Evolutionary conservation across 257 asterid genomes (phyloP), one percentile per base, ranked within the genome.

Genomic region (Capsicum pubescens): DNA sequence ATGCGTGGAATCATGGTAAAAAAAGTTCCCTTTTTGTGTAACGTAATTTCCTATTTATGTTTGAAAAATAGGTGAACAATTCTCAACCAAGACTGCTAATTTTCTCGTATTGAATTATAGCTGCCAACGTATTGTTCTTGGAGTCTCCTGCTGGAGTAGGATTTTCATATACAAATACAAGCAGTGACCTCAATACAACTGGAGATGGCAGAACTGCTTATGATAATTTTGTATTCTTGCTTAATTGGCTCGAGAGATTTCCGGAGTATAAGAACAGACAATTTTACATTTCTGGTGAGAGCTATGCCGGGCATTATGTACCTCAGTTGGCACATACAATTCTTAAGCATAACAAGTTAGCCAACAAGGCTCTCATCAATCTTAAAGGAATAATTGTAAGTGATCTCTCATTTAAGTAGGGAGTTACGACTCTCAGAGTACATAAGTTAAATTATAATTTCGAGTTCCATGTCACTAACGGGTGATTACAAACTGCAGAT

Each of bases 101-200:
- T 3, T 79, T 71, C 9, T 71, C 50, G 13, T 39, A 21, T 14
- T 54, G 32, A 57, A 72, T 72, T 16, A 48, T 84, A 91, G 93
- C 63, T 79, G 91, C 90, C 61, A 91, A 91, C 54, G 87, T 87
- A 50, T 69, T 89, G 7, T 91, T 91, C 89, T 81, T 91, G 84
- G 93, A 91, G 84, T 89, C 92, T 0, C 91, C 91, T 7, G 90
- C 87, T 21, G 91, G 92, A 0, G 90, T 90, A 44, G 94, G 94
- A 56, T 91, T 91, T 89, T 91, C 92, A 0, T 90, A 90, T 48
- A 88, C 93, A 55, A 91, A 91, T 87, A 87, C 88, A 1, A 50
- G 86, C 50, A 81, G 89, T 8, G 87, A 85, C 57, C 84, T 86
- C 11, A 70, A 83, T 66, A 72, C 19, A 61, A 85, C 87, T 1